These are phyloP conservation scores for Cruciata laevipes DNA, from an alignment of 257 asterid species.

Conservation along the genomic window DNA sequence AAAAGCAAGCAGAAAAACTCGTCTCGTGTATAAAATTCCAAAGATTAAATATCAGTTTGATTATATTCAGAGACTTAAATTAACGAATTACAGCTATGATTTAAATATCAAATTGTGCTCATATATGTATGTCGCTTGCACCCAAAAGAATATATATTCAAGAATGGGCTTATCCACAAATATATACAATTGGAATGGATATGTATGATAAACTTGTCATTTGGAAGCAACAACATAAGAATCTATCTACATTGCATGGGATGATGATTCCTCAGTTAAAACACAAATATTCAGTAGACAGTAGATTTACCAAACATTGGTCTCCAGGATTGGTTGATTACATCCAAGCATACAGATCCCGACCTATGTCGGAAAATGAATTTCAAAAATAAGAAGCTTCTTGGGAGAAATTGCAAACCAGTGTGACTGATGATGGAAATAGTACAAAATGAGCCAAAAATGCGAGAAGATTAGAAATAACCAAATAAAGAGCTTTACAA, in stretches of 20 bases:
- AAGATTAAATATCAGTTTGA: neutral
- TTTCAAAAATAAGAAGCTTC: neutral
- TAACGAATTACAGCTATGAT: neutral
- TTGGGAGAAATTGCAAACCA: neutral
- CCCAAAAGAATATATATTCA: neutral
- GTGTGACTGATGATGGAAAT: neutral
- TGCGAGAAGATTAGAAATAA: too few relatives aligned
- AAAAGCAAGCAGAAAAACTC: neutral
- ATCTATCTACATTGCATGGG: neutral
- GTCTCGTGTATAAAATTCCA: neutral
- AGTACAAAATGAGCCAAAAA: neutral
- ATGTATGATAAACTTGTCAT: too few relatives aligned
- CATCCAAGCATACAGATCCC: slow-evolving; percentile 92
- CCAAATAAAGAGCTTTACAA: too few relatives aligned
- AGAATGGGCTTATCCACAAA: neutral
- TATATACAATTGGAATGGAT: neutral
- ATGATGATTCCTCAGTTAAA: neutral
- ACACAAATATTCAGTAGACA: neutral
- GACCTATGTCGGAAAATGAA: slow-evolving; percentile 38
- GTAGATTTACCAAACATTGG: slow-evolving; percentile 73
- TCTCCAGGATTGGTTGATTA: slow-evolving; percentile 94
- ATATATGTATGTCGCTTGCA: neutral
- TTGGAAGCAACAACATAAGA: neutral
- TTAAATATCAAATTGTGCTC: neutral
- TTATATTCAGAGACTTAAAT: neutral